These are phyloP conservation scores for Claviceps fusiformis DNA, from an alignment of 2,329 filamentous ascomycete species.

Conservation along the genomic window DNA sequence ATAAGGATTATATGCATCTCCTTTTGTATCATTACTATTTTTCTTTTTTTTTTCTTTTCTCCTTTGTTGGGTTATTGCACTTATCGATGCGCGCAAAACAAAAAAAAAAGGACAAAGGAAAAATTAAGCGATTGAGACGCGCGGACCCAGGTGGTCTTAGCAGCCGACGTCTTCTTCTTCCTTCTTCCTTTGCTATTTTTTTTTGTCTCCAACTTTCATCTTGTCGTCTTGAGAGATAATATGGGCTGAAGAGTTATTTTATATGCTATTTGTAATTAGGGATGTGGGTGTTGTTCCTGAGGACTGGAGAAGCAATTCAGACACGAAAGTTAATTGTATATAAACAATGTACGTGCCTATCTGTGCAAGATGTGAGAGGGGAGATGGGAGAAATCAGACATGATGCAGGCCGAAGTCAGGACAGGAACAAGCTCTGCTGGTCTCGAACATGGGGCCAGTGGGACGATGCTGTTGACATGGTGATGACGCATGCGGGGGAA, in stretches of 20 bases:
- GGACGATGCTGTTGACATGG: no score
- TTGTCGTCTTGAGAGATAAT: conserved; percentile 2
- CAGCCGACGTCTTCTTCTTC: conserved; percentile 1
- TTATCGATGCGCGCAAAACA: no score
- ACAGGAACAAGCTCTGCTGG: no score
- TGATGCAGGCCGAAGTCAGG: no score
- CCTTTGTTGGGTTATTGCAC: not conserved
- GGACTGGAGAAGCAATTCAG: not conserved
- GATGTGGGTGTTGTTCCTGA: not conserved
- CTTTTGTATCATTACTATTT: conserved; percentile 9
- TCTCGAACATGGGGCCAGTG: no score
- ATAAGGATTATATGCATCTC: conserved; percentile 11
- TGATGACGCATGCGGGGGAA: no score
- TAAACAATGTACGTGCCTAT: not conserved
- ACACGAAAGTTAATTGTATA: not conserved
- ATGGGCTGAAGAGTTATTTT: not conserved
- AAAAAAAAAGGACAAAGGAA: no score
- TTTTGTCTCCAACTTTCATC: not conserved
- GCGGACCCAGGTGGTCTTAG: conserved; percentile 21
- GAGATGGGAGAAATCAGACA: not conserved
- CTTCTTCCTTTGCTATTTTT: no score
- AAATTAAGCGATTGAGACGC: not conserved
- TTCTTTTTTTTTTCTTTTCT: conserved; percentile 9
- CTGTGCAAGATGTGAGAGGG: not conserved
- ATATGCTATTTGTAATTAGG: conserved; percentile 4